phyloP scores from a whole-genome alignment of 2,329 filamentous ascomycete genomes.

The Exutisphaerella laricina region DNA sequence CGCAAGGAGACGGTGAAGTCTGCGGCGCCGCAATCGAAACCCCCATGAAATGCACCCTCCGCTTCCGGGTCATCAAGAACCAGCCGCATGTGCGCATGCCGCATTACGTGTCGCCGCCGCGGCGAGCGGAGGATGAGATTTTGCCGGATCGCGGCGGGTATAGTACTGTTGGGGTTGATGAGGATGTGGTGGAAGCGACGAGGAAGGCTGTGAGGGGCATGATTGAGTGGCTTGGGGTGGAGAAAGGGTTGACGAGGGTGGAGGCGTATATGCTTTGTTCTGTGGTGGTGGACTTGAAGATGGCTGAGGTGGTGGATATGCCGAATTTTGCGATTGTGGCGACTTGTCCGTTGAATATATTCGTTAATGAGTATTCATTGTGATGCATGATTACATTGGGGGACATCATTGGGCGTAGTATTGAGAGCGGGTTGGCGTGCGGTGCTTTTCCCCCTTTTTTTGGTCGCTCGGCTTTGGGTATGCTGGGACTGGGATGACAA shows the following conservation, averaged over 20 bases:
- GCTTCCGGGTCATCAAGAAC: slow-evolving; percentile 15
- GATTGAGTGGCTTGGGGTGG: slow-evolving; percentile 14
- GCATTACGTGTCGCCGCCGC: slow-evolving; percentile 14
- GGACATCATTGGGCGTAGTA: too few relatives aligned
- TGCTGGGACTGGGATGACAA: too few relatives aligned
- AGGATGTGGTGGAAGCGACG: slow-evolving; percentile 15
- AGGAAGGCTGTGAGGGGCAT: slow-evolving; percentile 20
- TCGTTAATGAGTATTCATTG: slow-evolving; percentile 3
- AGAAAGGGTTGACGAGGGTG: slow-evolving; percentile 9
- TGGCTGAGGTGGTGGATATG: slow-evolving; percentile 21
- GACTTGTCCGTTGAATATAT: slow-evolving; percentile 17
- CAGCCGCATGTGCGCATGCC: slow-evolving; percentile 14
- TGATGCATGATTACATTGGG: too few relatives aligned
- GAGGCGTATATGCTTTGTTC: slow-evolving; percentile 24
- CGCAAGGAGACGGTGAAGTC: slow-evolving; percentile 21
- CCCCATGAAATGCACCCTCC: slow-evolving; percentile 14
- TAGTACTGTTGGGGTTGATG: slow-evolving; percentile 19
- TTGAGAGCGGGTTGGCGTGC: too few relatives aligned
- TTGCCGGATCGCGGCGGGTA: slow-evolving; percentile 17
- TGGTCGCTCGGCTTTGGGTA: too few relatives aligned
- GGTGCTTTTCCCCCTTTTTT: too few relatives aligned
- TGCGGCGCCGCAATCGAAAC: slow-evolving; percentile 20
- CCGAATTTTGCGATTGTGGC: slow-evolving; percentile 19
- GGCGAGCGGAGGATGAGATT: not conserved
- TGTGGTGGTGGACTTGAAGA: slow-evolving; percentile 16